These are phyloP conservation scores for Mycena filopes DNA, from an alignment of 768 basidiomycete genomes.

Conservation along the genomic window DNA sequence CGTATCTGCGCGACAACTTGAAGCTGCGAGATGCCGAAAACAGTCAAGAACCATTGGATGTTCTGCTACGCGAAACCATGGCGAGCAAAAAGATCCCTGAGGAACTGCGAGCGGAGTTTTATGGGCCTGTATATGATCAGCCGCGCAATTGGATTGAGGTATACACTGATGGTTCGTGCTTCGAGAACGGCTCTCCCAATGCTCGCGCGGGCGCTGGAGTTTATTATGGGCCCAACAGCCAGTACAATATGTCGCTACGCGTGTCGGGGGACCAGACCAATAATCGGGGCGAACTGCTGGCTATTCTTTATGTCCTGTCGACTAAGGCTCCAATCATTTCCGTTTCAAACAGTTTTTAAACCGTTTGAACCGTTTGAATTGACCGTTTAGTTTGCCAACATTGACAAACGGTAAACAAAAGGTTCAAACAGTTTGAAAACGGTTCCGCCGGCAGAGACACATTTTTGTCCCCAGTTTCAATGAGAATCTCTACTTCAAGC, in stretches of 20 bases:
- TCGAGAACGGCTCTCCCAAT: neutral
- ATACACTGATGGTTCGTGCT: slow-evolving; percentile 21
- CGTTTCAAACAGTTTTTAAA: no score
- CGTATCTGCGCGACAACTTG: neutral
- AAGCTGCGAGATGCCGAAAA: neutral
- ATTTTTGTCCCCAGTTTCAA: no score
- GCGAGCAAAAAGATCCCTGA: neutral
- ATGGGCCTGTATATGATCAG: neutral
- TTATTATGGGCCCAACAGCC: neutral
- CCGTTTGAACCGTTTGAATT: no score
- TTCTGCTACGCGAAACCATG: neutral
- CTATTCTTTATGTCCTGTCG: slow-evolving; percentile 23
- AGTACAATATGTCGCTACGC: neutral
- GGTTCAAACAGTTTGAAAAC: no score
- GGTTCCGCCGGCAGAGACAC: no score
- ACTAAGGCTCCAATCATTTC: no score
- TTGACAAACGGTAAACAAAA: no score
- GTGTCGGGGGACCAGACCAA: slow-evolving; percentile 26
- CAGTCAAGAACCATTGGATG: neutral
- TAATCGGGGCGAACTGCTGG: slow-evolving; percentile 32
- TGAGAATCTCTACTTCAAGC: no score
- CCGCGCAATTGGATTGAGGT: neutral
- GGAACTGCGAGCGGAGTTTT: neutral
- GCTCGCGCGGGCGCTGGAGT: slow-evolving; percentile 16
- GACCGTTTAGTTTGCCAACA: no score